These are phyloP conservation scores for Vanilla planifolia DNA, from an alignment of 106 monocot species.

Conservation along the genomic window DNA sequence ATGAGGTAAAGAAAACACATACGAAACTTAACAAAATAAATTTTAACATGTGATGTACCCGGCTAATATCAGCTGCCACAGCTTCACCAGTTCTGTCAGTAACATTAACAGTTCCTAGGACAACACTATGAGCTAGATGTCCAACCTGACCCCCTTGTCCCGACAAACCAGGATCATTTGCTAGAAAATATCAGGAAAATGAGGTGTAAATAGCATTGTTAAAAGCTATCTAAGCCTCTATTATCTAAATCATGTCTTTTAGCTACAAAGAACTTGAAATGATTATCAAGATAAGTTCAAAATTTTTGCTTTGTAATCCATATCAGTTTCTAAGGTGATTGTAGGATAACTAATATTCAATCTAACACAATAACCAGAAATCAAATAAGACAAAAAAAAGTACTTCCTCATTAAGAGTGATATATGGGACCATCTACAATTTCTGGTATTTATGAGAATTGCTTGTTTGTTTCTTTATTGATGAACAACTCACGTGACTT, in stretches of 20 bases:
- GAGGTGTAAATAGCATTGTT: neutral
- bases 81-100: slow-evolving; percentile 34
- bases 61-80: slow-evolving; percentile 32
- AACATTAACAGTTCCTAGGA: slow-evolving; percentile 57
- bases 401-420: no score
- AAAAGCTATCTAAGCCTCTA: neutral
- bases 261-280: neutral
- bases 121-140: slow-evolving; percentile 51
- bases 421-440: no score
- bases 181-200: neutral
- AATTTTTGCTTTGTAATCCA: no score
- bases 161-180: neutral
- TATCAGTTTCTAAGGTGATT: no score
- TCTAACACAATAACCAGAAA: no score
- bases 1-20: neutral
- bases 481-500: no score
- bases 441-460: no score
- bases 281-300: no score
- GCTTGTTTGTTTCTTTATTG: no score
- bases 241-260: neutral
- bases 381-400: no score
- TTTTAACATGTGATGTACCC: neutral
- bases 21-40: neutral
- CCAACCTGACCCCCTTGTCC: slow-evolving; percentile 11
- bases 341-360: no score